Percentiles rank a stretch among this genome's conserved stretches.
phyloP scores from a whole-genome alignment of 257 asterid species.

The Gynochthodes officinalis region DNA sequence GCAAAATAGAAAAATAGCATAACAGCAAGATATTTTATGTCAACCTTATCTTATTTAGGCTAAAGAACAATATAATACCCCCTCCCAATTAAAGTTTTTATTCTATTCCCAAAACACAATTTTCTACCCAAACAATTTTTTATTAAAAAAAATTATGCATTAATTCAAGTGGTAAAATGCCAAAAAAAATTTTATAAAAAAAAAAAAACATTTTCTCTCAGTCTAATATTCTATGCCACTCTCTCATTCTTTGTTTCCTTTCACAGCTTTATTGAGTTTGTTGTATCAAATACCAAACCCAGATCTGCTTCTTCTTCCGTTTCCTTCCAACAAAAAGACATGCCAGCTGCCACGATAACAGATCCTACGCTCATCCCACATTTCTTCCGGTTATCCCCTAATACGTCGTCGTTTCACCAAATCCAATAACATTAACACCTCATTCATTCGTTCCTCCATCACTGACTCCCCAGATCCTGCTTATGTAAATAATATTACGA shows the following conservation, averaged over 20 bases:
- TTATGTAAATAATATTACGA: background rate
- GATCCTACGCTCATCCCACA: background rate
- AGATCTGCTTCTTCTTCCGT: background rate
- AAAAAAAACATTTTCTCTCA: too few species aligned
- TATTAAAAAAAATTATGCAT: too few species aligned
- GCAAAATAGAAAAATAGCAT: too few species aligned
- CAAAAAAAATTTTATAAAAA: too few species aligned
- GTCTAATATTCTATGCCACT: background rate
- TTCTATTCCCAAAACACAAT: too few species aligned
- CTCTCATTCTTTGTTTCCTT: background rate
- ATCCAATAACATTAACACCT: background rate
- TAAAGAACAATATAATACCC: too few species aligned
- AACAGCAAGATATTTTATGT: too few species aligned
- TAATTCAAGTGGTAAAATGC: too few species aligned
- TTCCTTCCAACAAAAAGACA: background rate
- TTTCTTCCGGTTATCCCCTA: background rate
- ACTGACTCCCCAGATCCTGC: conserved; percentile 7
- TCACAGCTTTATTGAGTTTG: background rate
- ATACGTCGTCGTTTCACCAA: background rate
- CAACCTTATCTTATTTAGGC: too few species aligned
- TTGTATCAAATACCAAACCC: conserved; percentile 1
- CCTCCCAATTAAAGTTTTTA: too few species aligned
- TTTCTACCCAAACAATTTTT: too few species aligned
- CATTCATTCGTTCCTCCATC: too few species aligned
- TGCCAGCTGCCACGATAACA: background rate